Base-by-base conservation (phyloP, 345 rosid genomes). In the Ceriops tagal region DNA sequence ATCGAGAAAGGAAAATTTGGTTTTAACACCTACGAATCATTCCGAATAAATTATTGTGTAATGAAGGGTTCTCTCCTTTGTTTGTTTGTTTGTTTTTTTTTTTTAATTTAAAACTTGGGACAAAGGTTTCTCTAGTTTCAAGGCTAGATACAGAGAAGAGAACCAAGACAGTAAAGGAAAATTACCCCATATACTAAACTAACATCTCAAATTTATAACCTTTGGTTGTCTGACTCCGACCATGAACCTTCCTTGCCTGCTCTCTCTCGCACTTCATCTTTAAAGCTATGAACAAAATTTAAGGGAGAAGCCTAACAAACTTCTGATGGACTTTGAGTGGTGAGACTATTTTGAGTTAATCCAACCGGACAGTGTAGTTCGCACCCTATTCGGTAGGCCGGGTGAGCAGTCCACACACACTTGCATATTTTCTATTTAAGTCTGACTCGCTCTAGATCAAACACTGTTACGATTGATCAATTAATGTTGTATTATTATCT, bases 91-190 rank as follows among this genome's bases (percentile, higher is more conserved):
- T 11, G 13, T 43, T 43, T 43, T 43, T 13, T 7, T 7, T 34
- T 34, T 7, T 1, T 6, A 34, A 6, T 6, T 1, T 6, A 1
- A 30, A 30, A 30, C 1, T 3, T 43, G 16, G 49, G 13, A 43
- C 19, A 43, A 43, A 3, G 49, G 49, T 43, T 11, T 43, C 49
- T 43, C 30, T 56, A 52, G 39, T n/a, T 30, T 28, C 62, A 56
- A 71, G 74, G 46, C 68, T 39, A 55, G 34, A 43, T 30, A 30
- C 61, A 58, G 64, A 58, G 62, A 58, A 59, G 19, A 68, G 72
- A 68, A 59, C 63, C 18, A 6, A 7, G 21, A 46, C 16, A 26
- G 51, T 27, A 26, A 64, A 27, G 67, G 27, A 55, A 34, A 64
- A 27, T 8, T 55, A 62, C 22, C 35, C 34, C 31, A 47, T 67